Percentiles rank a stretch among this genome's conserved stretches.
These are phyloP conservation scores for Tetracladium setigerum DNA, from an alignment of 495 filamentous ascomycete genomes.

Conservation along the genomic window DNA sequence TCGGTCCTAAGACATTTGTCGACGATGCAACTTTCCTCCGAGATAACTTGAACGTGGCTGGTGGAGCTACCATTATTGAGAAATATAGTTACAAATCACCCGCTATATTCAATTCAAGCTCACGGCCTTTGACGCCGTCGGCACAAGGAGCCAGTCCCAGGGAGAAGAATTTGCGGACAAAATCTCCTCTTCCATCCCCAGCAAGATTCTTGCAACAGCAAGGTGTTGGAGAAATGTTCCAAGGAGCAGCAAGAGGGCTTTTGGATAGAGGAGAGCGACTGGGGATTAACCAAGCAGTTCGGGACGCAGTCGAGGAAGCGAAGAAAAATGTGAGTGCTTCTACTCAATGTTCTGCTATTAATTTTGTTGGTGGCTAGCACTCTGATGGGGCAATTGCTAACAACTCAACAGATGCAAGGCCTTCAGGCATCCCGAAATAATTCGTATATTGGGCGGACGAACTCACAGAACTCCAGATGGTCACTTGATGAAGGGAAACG, in stretches of 20 bases:
- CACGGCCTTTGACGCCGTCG: slow-evolving; percentile 24
- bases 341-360: too few species aligned
- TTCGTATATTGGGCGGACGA: slow-evolving; percentile 4
- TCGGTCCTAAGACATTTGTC: slow-evolving; percentile 69
- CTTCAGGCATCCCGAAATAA: slow-evolving; percentile 16
- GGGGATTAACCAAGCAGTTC: slow-evolving; percentile 83
- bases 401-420: slow-evolving; percentile 35
- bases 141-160: slow-evolving; percentile 19
- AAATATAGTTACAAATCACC: slow-evolving; percentile 75
- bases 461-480: slow-evolving; percentile 18
- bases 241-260: slow-evolving; percentile 78
- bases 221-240: slow-evolving; percentile 69
- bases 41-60: slow-evolving; percentile 62
- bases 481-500: slow-evolving; percentile 25
- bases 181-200: slow-evolving; percentile 47
- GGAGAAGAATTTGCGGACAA: slow-evolving; percentile 14
- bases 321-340: slow-evolving; percentile 39
- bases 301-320: slow-evolving; percentile 82
- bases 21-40: slow-evolving; percentile 82
- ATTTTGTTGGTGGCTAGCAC: too few species aligned
- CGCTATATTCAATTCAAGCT: slow-evolving; percentile 29
- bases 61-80: slow-evolving; percentile 65
- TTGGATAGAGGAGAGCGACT: slow-evolving; percentile 77
- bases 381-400: too few species aligned
- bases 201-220: slow-evolving; percentile 53